phyloP scores from a whole-genome alignment of 345 rosid genomes.

The Salix caprea region DNA sequence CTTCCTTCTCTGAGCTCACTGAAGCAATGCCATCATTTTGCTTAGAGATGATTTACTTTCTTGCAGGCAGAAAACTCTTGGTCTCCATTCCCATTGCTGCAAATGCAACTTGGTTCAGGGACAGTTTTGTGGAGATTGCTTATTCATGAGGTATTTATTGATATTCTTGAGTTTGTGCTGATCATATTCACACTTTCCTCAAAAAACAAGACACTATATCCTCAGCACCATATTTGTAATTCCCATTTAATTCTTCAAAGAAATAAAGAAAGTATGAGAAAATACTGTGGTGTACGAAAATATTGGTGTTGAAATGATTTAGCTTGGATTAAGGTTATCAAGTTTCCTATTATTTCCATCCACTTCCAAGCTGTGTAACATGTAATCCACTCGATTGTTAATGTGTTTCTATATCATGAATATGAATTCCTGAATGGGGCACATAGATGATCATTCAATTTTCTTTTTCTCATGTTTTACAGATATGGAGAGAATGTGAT shows the following conservation, averaged over 20 bases:
- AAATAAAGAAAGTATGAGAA: not conserved
- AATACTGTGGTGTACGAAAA: not conserved
- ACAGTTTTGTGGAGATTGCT: constrained; percentile 41
- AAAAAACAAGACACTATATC: too few species aligned
- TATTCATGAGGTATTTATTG: constrained; percentile 27
- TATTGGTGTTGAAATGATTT: not conserved
- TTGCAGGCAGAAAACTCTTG: constrained; percentile 35
- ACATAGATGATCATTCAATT: not conserved
- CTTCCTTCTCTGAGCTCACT: not conserved
- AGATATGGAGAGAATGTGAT: constrained; percentile 41
- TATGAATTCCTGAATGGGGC: not conserved
- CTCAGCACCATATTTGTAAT: too few species aligned
- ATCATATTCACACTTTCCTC: too few species aligned
- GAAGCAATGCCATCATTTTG: not conserved
- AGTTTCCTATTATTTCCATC: not conserved
- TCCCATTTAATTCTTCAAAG: too few species aligned
- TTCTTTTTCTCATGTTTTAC: not conserved
- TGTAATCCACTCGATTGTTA: not conserved
- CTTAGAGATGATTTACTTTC: constrained; percentile 4
- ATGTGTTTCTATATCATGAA: not conserved
- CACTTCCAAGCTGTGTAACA: not conserved
- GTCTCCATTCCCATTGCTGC: constrained; percentile 30
- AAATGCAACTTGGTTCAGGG: constrained; percentile 32
- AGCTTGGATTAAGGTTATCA: not conserved
- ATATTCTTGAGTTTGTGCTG: too few species aligned